Evolutionary conservation across 2,329 filamentous ascomycete species (phyloP), one percentile per base, ranked within the genome.

Genomic region (Furcasterigmium furcatum): DNA sequence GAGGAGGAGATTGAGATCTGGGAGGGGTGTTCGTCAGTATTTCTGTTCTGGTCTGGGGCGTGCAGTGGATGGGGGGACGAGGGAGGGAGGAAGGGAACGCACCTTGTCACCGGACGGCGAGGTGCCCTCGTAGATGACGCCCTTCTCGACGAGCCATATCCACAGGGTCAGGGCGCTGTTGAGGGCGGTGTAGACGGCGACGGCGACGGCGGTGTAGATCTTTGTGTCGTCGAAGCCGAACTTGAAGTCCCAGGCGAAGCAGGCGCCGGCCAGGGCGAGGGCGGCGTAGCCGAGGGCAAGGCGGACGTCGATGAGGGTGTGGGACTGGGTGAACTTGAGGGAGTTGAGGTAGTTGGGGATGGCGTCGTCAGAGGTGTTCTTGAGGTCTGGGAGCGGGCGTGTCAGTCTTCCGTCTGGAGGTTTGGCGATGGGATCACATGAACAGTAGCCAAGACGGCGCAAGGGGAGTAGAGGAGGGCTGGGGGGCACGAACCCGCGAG

Each of bases 331-430:
- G 75, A 96, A 96, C 55, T 77, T 84, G 64, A 97, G 83, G 25
- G 84, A 88, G 68, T 89, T 92, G 52, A 99, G 84, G 73, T 97
- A 97, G 70, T 94, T 91, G 48, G 88, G 84, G 49, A 99, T 85
- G 46, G 91, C 90, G 70, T 99, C 94, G 72, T 99, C 94, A 55
- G 88, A 90, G 32, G 91, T 95, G 72, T 94, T 95, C 70, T 97
- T 97, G 53, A 99, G 85, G 65, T 97, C 94, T 95, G 63, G 19
- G 19, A 25, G 46, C 34, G 20, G 43, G 47, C 19, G 22, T 45
- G 41, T 49, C 36, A 43, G 49, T 52, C 45, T 47, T 49, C 47
- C 47, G 45, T 41, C 39, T 18, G 30, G 35, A 38, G 24, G 46
- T 19, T 14, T 7, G 24, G 12, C 24, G n/a, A n/a, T n/a, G n/a